These are phyloP conservation scores for Trypanosoma congolense DNA, from an alignment of 208 protist genomes.

Conservation along the genomic window DNA sequence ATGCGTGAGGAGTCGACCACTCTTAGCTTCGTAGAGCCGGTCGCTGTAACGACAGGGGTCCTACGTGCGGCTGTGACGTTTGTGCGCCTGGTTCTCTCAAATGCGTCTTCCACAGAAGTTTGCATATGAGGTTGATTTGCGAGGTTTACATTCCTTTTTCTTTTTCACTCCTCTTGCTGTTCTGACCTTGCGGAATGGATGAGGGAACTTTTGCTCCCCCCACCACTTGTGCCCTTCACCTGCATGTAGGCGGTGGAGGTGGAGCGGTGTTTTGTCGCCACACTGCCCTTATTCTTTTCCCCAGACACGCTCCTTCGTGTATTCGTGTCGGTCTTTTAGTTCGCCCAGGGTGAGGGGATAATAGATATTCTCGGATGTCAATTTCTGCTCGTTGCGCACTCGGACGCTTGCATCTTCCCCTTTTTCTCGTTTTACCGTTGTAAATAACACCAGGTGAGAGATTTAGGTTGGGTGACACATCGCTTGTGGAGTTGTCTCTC, in stretches of 20 bases:
- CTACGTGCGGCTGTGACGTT: constrained; percentile 16
- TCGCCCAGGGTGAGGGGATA: too few species aligned
- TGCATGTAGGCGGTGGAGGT: too few species aligned
- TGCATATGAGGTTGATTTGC: background rate
- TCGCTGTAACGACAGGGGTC: constrained; percentile 10
- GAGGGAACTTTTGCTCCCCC: too few species aligned
- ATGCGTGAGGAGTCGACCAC: background rate
- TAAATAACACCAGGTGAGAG: background rate
- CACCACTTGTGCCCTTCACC: too few species aligned
- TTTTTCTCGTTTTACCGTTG: background rate
- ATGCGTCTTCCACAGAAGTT: background rate
- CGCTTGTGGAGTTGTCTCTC: background rate
- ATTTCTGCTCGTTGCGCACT: background rate
- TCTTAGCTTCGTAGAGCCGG: constrained; percentile 23
- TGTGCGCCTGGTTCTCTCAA: constrained; percentile 14
- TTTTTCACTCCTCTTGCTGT: too few species aligned
- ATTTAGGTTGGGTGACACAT: background rate
- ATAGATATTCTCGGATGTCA: too few species aligned
- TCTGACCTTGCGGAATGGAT: too few species aligned
- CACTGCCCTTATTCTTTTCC: too few species aligned
- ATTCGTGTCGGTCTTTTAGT: too few species aligned
- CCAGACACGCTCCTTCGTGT: too few species aligned
- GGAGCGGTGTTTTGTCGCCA: too few species aligned
- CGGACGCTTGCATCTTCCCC: background rate
- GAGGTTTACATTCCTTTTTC: too few species aligned